phyloP scores from a whole-genome alignment of 768 basidiomycete species.

The Pisolithus albus region DNA sequence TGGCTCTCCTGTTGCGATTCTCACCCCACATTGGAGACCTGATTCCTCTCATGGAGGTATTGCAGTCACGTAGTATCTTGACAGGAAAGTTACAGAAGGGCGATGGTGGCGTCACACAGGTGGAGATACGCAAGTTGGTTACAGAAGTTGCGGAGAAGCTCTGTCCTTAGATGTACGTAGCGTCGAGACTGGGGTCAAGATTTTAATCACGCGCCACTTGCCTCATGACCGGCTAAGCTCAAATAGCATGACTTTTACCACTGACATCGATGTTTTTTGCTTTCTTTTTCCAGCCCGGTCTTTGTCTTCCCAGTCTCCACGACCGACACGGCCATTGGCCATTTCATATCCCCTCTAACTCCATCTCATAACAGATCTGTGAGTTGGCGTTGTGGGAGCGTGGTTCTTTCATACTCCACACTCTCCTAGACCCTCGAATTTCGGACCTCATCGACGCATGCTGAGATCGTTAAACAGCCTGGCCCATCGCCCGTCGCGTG shows the following conservation, averaged over 20 bases:
- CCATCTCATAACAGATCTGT: slow-evolving; percentile 6
- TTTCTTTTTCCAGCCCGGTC: background rate
- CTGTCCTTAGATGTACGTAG: slow-evolving; percentile 19
- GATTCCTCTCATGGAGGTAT: slow-evolving; percentile 56
- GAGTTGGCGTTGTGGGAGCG: slow-evolving; percentile 2
- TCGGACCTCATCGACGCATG: slow-evolving; percentile 6
- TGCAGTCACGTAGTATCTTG: slow-evolving; percentile 54
- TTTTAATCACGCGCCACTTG: no score
- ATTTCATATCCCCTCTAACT: slow-evolving; percentile 10
- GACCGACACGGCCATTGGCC: background rate
- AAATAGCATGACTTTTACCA: no score
- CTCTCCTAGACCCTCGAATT: background rate
- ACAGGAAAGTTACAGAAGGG: slow-evolving; percentile 45
- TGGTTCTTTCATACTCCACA: slow-evolving; percentile 1
- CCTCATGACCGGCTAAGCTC: no score
- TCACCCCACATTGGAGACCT: slow-evolving; percentile 65
- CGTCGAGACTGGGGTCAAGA: no score
- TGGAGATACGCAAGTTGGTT: slow-evolving; percentile 58
- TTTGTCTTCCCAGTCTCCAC: background rate
- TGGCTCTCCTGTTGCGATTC: slow-evolving; percentile 69
- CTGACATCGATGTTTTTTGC: no score
- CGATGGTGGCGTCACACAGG: slow-evolving; percentile 53
- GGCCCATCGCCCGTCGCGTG: slow-evolving; percentile 10
- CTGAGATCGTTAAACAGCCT: slow-evolving; percentile 14
- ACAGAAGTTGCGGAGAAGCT: slow-evolving; percentile 51